These are phyloP conservation scores for Ustilago vetiveriae DNA, from an alignment of 1,284 basidiomycete species.

Conservation along the genomic window DNA sequence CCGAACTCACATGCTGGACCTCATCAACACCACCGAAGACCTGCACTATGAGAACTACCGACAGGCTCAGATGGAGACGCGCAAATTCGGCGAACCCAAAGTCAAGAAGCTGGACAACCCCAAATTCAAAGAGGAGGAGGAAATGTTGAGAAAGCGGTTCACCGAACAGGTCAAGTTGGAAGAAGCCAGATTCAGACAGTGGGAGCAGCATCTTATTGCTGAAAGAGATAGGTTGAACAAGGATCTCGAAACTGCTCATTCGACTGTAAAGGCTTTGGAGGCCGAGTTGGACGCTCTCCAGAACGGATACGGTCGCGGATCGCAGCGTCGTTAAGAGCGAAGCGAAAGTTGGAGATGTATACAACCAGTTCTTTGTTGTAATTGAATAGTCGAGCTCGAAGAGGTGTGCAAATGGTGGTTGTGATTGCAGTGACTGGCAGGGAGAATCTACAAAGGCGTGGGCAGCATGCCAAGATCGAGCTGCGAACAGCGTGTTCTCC, in stretches of 20 bases:
- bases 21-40: slow-evolving; percentile 95
- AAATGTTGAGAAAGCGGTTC: slow-evolving; percentile 92
- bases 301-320: slow-evolving; percentile 53
- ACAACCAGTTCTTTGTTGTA: no score
- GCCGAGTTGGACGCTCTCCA: slow-evolving; percentile 59
- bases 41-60: slow-evolving; percentile 98
- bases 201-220: slow-evolving; percentile 91
- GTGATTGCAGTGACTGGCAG: not conserved
- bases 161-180: slow-evolving; percentile 99
- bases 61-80: slow-evolving; percentile 98
- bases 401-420: not conserved
- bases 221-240: slow-evolving; percentile 67
- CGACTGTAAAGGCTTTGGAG: slow-evolving; percentile 65
- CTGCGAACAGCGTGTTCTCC: no score
- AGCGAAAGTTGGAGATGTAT: no score
- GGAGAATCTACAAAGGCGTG: not conserved
- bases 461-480: no score
- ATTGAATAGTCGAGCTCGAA: not conserved
- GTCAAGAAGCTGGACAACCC: slow-evolving; percentile 99
- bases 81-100: slow-evolving; percentile 98
- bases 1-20: slow-evolving; percentile 97
- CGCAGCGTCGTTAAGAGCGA: slow-evolving; percentile 51
- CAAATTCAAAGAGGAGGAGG: slow-evolving; percentile 99
- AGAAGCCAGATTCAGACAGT: slow-evolving; percentile 96
- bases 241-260: slow-evolving; percentile 65